phyloP scores from a whole-genome alignment of 345 rosid genomes.

The Citrus medica region DNA sequence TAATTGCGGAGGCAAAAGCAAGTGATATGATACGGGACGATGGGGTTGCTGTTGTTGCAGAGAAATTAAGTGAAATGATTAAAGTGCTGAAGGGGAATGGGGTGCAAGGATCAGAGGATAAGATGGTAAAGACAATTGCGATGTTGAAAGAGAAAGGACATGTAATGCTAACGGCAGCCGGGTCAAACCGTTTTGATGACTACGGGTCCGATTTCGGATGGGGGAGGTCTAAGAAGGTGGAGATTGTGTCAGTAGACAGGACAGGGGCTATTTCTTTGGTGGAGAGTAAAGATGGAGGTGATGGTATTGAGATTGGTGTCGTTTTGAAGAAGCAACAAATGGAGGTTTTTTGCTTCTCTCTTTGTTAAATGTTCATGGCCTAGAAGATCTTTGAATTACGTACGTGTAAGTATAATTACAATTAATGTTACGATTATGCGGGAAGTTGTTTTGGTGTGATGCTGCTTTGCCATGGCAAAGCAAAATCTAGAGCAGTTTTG shows the following conservation, averaged over 20 bases:
- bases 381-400: neutral
- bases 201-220: slow-evolving; percentile 28
- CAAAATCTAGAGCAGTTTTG: too few species aligned
- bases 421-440: too few species aligned
- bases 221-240: slow-evolving; percentile 28
- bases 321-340: slow-evolving; percentile 14
- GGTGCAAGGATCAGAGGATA: neutral
- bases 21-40: neutral
- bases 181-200: slow-evolving; percentile 13
- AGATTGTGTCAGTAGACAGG: slow-evolving; percentile 26
- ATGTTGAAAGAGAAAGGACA: neutral
- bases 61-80: slow-evolving; percentile 10
- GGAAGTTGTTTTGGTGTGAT: too few species aligned
- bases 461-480: too few species aligned
- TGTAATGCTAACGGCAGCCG: neutral
- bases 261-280: slow-evolving; percentile 8
- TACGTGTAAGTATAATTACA: too few species aligned
- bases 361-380: slow-evolving; percentile 11
- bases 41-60: slow-evolving; percentile 4
- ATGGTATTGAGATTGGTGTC: slow-evolving; percentile 33
- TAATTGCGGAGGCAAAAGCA: neutral
- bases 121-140: neutral
- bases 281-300: slow-evolving; percentile 24
- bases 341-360: slow-evolving; percentile 15
- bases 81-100: slow-evolving; percentile 1